phyloP scores from a whole-genome alignment of 257 asterid species.

The Haberlea rhodopensis region DNA sequence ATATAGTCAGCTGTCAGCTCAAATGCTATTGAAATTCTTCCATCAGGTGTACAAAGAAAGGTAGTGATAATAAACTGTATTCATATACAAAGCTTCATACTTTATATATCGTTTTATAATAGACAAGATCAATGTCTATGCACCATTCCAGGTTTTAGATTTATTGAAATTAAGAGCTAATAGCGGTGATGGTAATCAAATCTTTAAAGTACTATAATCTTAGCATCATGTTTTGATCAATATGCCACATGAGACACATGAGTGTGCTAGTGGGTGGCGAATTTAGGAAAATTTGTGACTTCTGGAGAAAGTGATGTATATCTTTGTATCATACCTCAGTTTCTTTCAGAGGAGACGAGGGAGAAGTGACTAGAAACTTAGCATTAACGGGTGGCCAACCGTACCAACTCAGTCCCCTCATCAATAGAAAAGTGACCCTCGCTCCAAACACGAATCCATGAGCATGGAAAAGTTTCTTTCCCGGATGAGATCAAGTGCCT shows the following conservation, averaged over 20 bases:
- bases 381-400: conserved; percentile 86
- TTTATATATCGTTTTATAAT: background rate
- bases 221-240: too few species aligned
- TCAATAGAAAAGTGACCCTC: conserved; percentile 87
- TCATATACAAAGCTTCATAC: background rate
- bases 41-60: background rate
- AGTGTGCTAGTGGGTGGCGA: too few species aligned
- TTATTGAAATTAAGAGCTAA: too few species aligned
- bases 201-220: too few species aligned
- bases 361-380: conserved; percentile 61
- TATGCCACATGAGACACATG: too few species aligned
- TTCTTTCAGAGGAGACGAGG: conserved; percentile 77
- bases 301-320: background rate
- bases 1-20: background rate
- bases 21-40: background rate
- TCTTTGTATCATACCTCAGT: conserved; percentile 53
- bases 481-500: conserved; percentile 68
- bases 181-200: too few species aligned
- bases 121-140: background rate
- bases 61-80: background rate
- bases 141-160: background rate
- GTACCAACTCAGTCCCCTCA: conserved; percentile 82
- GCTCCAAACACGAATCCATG: conserved; percentile 83
- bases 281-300: background rate
- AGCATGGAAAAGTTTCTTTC: conserved; percentile 58